Evolutionary conservation across 2,329 filamentous ascomycete species (phyloP), one percentile per base, ranked within the genome.

Genomic region (Venturia carpophila): DNA sequence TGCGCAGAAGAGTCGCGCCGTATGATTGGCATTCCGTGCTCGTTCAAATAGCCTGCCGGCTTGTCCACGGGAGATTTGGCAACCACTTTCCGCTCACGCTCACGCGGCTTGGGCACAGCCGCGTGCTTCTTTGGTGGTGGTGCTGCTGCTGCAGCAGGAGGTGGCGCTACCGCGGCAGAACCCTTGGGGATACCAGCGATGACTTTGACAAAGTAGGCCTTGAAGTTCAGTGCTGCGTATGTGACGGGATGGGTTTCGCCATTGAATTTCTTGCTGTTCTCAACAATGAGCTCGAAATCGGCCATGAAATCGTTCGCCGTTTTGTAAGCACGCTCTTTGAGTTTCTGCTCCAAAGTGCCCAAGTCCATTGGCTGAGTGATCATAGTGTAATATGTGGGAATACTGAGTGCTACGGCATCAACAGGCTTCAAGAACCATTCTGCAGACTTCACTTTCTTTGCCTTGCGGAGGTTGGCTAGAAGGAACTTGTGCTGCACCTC

Each of bases 371-470:
- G 92, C 39, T 87, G 83, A 45, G 86, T 84, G 69, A 97, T 86
- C 43, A 88, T 80, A 1, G 84, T 79, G 68, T 89, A 90, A 68
- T 91, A 89, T 1, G 85, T 86, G 64, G 90, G 91, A 49, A 97
- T 85, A 37, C 79, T 81, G 49, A 96, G 83, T 75, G 89, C 90
- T 30, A 93, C 79, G 47, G 83, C 84, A 73, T 90, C 83, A 9
- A 97, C 94, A 0, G 94, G 88, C 52, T 87, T 83, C 68, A 85
- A 83, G 78, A 96, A 97, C 64, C 88, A 84, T 7, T 78, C 77
- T 1, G 93, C 90, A 67, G 87, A 85, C 73, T 93, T 91, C 60
- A 91, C 92, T 76, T 96, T 94, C 79, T 95, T 96, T 65, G 93
- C 82, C 63, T 88, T 87, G 41, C 86, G 87, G 63, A 93, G 78